Conservation (phyloP, 805 yeast genomes). For the Yamadazyma sp. region DNA sequence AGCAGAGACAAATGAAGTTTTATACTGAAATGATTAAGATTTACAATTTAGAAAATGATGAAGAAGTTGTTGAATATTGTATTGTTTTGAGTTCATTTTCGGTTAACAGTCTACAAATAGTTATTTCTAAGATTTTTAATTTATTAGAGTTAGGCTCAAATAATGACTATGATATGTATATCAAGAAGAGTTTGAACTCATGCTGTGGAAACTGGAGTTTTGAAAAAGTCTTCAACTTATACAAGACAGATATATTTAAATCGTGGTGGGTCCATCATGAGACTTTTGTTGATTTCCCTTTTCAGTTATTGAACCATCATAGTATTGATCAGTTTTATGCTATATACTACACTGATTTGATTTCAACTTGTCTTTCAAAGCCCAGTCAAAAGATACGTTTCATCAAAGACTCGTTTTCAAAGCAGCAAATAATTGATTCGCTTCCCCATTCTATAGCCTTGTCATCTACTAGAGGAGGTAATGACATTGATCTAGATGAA, state of each 20-base stretch:
- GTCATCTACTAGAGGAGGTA: slow-evolving; percentile 39
- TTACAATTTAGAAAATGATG: slow-evolving; percentile 2
- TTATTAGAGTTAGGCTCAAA: slow-evolving; percentile 9
- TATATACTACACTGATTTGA: background rate
- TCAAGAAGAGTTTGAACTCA: too few relatives aligned
- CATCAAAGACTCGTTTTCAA: background rate
- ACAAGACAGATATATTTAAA: slow-evolving; percentile 33
- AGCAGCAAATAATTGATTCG: background rate
- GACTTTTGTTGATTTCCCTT: slow-evolving; percentile 38
- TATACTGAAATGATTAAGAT: slow-evolving; percentile 5
- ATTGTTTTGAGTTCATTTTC: slow-evolving; percentile 8
- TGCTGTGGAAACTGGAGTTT: too few relatives aligned
- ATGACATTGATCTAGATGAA: slow-evolving; percentile 25
- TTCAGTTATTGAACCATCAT: background rate
- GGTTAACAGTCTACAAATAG: slow-evolving; percentile 4
- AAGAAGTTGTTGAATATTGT: slow-evolving; percentile 9
- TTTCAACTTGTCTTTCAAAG: slow-evolving; percentile 1
- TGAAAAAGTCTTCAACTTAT: background rate
- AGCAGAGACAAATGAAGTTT: slow-evolving; percentile 6
- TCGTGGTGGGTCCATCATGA: slow-evolving; percentile 40
- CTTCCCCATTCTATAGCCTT: slow-evolving; percentile 39
- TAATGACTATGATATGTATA: too few relatives aligned
- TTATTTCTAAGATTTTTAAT: slow-evolving; percentile 7
- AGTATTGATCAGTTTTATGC: background rate
- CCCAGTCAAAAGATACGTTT: background rate